phyloP scores from a whole-genome alignment of 257 asterid species.

The Solanum chmielewskii region DNA sequence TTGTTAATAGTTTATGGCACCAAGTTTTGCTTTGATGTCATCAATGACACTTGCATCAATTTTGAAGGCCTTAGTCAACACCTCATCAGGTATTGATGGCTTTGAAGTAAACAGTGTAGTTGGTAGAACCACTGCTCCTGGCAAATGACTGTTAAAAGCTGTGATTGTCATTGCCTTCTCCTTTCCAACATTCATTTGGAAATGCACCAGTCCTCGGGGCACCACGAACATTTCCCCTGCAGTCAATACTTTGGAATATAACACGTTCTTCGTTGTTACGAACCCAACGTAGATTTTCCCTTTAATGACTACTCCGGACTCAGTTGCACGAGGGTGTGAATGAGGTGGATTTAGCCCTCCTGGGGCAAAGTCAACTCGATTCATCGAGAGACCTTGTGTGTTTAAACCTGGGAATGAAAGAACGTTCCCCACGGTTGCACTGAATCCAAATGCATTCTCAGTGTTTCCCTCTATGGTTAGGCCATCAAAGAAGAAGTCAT shows the following conservation, averaged over 20 bases:
- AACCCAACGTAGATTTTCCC: slow-evolving; percentile 46
- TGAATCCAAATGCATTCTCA: slow-evolving; percentile 9
- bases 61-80: slow-evolving; percentile 38
- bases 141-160: slow-evolving; percentile 58
- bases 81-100: slow-evolving; percentile 43
- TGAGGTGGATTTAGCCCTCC: slow-evolving; percentile 55
- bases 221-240: slow-evolving; percentile 46
- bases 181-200: slow-evolving; percentile 48
- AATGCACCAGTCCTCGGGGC: slow-evolving; percentile 48
- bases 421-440: slow-evolving; percentile 18
- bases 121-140: slow-evolving; percentile 18
- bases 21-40: slow-evolving; percentile 35
- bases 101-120: slow-evolving; percentile 30
- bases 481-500: slow-evolving; percentile 51
- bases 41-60: slow-evolving; percentile 24
- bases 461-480: slow-evolving; percentile 23
- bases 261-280: slow-evolving; percentile 23
- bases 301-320: slow-evolving; percentile 27
- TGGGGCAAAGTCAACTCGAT: slow-evolving; percentile 28
- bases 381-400: slow-evolving; percentile 52
- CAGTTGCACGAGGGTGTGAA: slow-evolving; percentile 50
- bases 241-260: slow-evolving; percentile 19
- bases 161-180: slow-evolving; percentile 28
- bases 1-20: not conserved
- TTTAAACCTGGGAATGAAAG: slow-evolving; percentile 44